Conservation (phyloP, 2,329 filamentous ascomycete species). For the Fusarium nurragi region DNA sequence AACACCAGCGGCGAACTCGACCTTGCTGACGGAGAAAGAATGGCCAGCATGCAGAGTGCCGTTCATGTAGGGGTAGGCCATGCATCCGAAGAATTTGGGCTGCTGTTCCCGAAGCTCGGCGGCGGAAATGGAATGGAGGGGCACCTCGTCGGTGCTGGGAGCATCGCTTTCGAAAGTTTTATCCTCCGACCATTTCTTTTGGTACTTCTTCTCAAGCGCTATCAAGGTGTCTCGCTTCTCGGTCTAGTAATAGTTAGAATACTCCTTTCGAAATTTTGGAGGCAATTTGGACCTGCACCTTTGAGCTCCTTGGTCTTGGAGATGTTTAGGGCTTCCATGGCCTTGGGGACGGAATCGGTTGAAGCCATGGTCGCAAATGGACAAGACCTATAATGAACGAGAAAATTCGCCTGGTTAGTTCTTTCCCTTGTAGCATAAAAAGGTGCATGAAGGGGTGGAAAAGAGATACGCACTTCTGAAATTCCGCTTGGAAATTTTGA, state of each 20-base stretch:
- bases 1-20: conserved; percentile 90
- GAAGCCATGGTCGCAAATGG: conserved; percentile 55
- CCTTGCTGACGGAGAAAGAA: conserved; percentile 89
- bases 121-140: conserved; percentile 76
- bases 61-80: conserved; percentile 76
- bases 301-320: conserved; percentile 71
- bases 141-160: conserved; percentile 79
- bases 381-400: conserved; percentile 32
- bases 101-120: conserved; percentile 80
- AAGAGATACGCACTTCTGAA: conserved; percentile 33
- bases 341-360: conserved; percentile 54
- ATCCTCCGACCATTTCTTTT: conserved; percentile 67
- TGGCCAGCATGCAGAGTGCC: conserved; percentile 91
- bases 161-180: conserved; percentile 85
- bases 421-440: background rate
- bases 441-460: background rate
- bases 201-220: conserved; percentile 89
- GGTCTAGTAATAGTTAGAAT: conserved; percentile 62
- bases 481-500: conserved; percentile 46
- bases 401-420: conserved; percentile 13
- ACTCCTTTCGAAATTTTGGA: background rate
- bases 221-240: conserved; percentile 88
- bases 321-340: conserved; percentile 61
- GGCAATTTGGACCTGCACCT: conserved; percentile 55
- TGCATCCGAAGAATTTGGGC: conserved; percentile 86